Conservation (phyloP, 1,284 basidiomycete species). For the Lentinus polychrous region DNA sequence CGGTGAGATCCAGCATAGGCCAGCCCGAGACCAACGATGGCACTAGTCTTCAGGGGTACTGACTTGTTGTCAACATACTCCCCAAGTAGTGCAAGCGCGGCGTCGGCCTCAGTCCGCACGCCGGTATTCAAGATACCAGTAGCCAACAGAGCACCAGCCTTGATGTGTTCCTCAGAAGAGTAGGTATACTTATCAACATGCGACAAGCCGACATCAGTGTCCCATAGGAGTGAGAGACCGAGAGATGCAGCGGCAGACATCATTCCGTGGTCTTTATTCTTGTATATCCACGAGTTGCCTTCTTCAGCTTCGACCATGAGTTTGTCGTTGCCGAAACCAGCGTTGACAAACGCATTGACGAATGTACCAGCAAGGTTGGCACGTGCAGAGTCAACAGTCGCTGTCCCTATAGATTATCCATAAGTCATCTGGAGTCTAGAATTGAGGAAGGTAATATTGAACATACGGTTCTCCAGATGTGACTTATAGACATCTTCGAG, state of each 20-base stretch:
- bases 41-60: conserved; percentile 76
- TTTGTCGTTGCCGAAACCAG: conserved; percentile 98
- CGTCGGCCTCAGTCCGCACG: conserved; percentile 90
- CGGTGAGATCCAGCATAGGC: conserved; percentile 93
- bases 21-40: conserved; percentile 88
- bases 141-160: conserved; percentile 86
- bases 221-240: conserved; percentile 93
- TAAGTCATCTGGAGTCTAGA: neutral
- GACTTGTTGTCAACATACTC: conserved; percentile 92
- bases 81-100: conserved; percentile 85
- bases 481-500: conserved; percentile 98
- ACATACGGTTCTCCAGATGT: conserved; percentile 84
- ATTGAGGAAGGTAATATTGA: neutral
- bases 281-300: conserved; percentile 98
- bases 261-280: conserved; percentile 99
- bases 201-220: conserved; percentile 90
- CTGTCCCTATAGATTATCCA: conserved; percentile 40
- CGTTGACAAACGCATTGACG: conserved; percentile 99
- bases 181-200: conserved; percentile 99
- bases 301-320: conserved; percentile 96
- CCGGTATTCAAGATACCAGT: conserved; percentile 91
- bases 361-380: conserved; percentile 96
- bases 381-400: conserved; percentile 87
- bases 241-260: conserved; percentile 94
- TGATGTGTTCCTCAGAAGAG: conserved; percentile 94